Conservation (phyloP, 2,329 filamentous ascomycete species). For the Teratosphaeria destructans region DNA sequence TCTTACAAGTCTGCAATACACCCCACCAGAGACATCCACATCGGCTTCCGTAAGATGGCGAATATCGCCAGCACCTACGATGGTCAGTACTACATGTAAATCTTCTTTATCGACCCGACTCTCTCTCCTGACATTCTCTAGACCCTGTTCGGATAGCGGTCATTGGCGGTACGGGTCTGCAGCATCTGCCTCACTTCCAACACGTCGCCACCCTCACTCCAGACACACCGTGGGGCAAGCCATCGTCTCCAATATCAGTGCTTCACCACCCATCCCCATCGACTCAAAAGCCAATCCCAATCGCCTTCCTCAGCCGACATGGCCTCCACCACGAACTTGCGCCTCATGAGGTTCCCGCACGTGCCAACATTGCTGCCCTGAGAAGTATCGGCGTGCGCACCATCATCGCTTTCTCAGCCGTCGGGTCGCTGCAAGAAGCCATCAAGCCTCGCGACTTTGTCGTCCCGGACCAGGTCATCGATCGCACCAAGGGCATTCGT, state of each 20-base stretch:
- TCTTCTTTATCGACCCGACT: not conserved
- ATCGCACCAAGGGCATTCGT: conserved; percentile 88
- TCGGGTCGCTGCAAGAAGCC: conserved; percentile 82
- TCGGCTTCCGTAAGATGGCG: conserved; percentile 27
- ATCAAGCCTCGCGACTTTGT: conserved; percentile 96
- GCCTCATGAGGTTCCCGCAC: conserved; percentile 87
- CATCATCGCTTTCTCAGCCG: conserved; percentile 89
- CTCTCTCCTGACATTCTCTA: conserved; percentile 12
- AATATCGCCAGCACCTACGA: conserved; percentile 24
- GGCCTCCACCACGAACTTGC: conserved; percentile 79
- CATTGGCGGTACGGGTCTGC: conserved; percentile 71
- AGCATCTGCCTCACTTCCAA: conserved; percentile 75
- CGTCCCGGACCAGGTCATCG: conserved; percentile 90
- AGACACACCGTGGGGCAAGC: conserved; percentile 77
- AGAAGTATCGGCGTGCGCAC: conserved; percentile 79
- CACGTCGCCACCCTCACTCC: conserved; percentile 70
- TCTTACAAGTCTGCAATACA: not conserved
- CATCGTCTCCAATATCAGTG: conserved; percentile 70
- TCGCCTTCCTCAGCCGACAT: conserved; percentile 92
- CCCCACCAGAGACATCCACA: conserved; percentile 11
- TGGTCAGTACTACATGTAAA: conserved; percentile 9
- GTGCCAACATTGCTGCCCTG: conserved; percentile 97
- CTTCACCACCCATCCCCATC: conserved; percentile 73
- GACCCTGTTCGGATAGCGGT: conserved; percentile 42
- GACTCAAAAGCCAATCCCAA: conserved; percentile 46